Conservation (phyloP, 2,329 filamentous ascomycete species). For the Penicillium sp. region DNA sequence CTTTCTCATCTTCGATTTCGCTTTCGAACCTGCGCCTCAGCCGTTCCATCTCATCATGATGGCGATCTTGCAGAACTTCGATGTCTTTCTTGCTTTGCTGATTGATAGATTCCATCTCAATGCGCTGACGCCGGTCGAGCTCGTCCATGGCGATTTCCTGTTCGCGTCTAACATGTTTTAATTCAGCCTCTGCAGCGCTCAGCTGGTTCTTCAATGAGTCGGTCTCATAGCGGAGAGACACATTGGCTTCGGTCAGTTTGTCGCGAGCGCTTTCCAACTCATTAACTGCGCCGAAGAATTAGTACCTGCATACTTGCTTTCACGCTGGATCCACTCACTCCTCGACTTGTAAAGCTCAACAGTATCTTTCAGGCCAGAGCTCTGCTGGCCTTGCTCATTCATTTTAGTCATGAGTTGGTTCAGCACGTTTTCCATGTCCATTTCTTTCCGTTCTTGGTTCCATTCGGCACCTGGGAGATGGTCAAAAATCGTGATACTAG, state of each 20-base stretch:
- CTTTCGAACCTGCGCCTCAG: conserved; percentile 59
- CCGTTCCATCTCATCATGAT: conserved; percentile 64
- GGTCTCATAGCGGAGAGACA: conserved; percentile 62
- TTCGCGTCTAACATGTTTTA: conserved; percentile 51
- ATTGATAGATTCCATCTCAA: conserved; percentile 40
- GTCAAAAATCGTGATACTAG: conserved; percentile 63
- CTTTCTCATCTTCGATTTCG: conserved; percentile 62
- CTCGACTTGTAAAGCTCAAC: conserved; percentile 69
- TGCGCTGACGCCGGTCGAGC: conserved; percentile 49
- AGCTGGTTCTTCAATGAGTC: conserved; percentile 56
- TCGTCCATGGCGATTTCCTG: conserved; percentile 52
- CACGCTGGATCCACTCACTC: conserved; percentile 51
- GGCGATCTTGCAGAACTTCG: conserved; percentile 55
- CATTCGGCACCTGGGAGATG: conserved; percentile 45
- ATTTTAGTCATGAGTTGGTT: conserved; percentile 68
- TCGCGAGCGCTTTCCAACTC: conserved; percentile 54
- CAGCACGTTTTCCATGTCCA: conserved; percentile 71
- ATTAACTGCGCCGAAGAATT: conserved; percentile 41
- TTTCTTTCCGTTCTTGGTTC: conserved; percentile 73
- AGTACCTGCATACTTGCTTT: not conserved
- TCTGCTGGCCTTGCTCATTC: conserved; percentile 62
- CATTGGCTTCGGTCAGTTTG: conserved; percentile 50
- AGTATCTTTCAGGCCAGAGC: conserved; percentile 66
- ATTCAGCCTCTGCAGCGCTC: conserved; percentile 44
- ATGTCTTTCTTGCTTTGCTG: conserved; percentile 50